These are phyloP conservation scores for Penicillium mononematosum DNA, from an alignment of 495 filamentous ascomycete genomes.

Conservation along the genomic window DNA sequence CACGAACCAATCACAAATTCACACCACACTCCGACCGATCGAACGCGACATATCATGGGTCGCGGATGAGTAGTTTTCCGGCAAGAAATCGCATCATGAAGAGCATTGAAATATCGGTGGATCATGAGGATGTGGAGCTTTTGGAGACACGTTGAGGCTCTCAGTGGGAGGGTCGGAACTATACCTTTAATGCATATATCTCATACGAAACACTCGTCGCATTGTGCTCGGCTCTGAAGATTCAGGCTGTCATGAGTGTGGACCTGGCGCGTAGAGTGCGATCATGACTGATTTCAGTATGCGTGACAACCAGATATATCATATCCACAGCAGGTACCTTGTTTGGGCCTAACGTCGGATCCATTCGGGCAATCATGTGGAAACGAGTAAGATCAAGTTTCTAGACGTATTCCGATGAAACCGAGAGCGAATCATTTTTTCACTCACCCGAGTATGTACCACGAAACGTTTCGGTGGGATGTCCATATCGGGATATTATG, in stretches of 20 bases:
- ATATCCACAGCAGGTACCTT: neutral
- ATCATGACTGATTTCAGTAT: neutral
- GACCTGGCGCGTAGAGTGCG: neutral
- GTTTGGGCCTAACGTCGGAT: neutral
- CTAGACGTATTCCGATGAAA: no score
- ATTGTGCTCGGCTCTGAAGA: neutral
- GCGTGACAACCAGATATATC: neutral
- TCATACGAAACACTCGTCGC: neutral
- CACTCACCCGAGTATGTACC: no score
- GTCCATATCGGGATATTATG: no score
- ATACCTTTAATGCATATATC: neutral
- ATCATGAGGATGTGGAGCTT: constrained; percentile 9
- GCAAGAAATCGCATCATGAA: constrained; percentile 12
- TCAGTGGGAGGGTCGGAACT: neutral
- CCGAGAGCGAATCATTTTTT: no score
- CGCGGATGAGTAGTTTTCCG: no score
- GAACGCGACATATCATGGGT: neutral
- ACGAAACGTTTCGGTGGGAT: no score
- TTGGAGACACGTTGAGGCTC: neutral
- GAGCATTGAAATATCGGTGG: constrained; percentile 16
- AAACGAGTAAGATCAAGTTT: neutral
- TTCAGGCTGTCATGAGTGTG: no score
- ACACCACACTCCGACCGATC: neutral
- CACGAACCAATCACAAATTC: neutral
- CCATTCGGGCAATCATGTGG: neutral